These are phyloP conservation scores for Pythium myriotylum DNA, from an alignment of 352 stramenopile species.

Conservation along the genomic window DNA sequence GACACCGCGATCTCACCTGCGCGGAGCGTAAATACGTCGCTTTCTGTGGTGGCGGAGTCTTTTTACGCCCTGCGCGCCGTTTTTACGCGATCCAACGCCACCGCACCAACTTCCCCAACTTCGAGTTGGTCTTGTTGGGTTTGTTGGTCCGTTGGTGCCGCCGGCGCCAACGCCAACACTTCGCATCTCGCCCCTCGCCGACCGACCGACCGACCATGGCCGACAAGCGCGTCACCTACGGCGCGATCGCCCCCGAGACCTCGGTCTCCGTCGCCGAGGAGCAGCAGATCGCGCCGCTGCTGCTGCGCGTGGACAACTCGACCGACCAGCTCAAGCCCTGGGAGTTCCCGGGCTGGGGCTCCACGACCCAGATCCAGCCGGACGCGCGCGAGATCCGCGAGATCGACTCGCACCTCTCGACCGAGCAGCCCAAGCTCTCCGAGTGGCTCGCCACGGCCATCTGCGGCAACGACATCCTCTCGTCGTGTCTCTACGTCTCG, in stretches of 20 bases:
- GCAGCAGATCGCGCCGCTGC: slow-evolving; percentile 58
- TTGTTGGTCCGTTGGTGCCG: neutral
- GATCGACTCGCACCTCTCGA: slow-evolving; percentile 75
- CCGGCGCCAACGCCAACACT: too few species aligned
- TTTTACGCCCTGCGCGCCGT: neutral
- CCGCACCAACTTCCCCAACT: neutral
- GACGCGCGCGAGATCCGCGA: slow-evolving; percentile 68
- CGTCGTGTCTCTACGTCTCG: slow-evolving; percentile 91
- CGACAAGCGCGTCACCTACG: slow-evolving; percentile 50
- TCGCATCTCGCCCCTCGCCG: slow-evolving; percentile 8
- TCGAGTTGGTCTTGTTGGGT: neutral
- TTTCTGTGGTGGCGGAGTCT: slow-evolving; percentile 2
- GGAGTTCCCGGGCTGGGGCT: slow-evolving; percentile 87
- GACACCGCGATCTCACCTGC: slow-evolving; percentile 1
- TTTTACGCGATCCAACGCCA: neutral
- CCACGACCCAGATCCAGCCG: slow-evolving; percentile 58
- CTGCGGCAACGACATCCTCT: slow-evolving; percentile 96
- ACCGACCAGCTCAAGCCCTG: slow-evolving; percentile 75
- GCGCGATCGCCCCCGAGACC: slow-evolving; percentile 52
- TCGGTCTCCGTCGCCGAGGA: slow-evolving; percentile 41
- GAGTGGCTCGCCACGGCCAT: slow-evolving; percentile 95
- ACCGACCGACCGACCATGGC: slow-evolving; percentile 25
- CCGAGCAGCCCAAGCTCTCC: slow-evolving; percentile 84
- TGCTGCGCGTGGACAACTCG: slow-evolving; percentile 75
- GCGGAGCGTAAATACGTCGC: neutral